A percentile compares a stretch with the other conserved stretches of the same genome.
phyloP scores from a whole-genome alignment of 257 asterid genomes.

The Solanum appendiculatum region DNA sequence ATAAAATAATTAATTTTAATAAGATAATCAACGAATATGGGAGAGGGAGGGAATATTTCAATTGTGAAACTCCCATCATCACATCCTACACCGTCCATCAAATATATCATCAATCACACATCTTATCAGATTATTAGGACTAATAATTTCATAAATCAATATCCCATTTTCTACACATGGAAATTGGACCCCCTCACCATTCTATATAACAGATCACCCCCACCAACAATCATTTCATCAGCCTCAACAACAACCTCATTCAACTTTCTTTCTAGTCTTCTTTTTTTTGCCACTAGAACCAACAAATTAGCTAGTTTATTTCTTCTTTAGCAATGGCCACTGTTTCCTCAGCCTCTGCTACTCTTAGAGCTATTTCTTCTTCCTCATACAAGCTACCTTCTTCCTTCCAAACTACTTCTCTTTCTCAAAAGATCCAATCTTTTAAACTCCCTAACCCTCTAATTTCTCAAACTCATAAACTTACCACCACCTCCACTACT shows the following conservation, averaged over 20 bases:
- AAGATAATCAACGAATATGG: no score
- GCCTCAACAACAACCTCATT: background rate
- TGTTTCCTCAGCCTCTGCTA: constrained; percentile 40
- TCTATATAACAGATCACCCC: background rate
- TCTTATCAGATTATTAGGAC: no score
- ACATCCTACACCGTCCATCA: background rate
- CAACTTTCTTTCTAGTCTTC: background rate
- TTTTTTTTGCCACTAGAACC: background rate
- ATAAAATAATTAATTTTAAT: no score
- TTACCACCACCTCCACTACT: constrained; percentile 9
- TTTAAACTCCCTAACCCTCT: constrained; percentile 26
- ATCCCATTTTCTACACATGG: background rate
- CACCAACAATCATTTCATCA: background rate
- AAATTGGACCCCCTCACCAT: background rate
- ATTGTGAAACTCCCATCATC: background rate
- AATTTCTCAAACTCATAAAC: constrained; percentile 24
- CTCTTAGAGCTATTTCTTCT: constrained; percentile 30
- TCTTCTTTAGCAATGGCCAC: constrained; percentile 35
- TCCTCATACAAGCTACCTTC: constrained; percentile 26
- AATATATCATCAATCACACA: background rate
- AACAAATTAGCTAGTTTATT: background rate
- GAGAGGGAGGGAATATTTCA: no score
- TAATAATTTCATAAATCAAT: background rate
- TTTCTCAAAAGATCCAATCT: constrained; percentile 14
- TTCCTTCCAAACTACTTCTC: constrained; percentile 5